phyloP scores from a whole-genome alignment of 2,329 filamentous ascomycete species.

The Clarireedia paspali region DNA sequence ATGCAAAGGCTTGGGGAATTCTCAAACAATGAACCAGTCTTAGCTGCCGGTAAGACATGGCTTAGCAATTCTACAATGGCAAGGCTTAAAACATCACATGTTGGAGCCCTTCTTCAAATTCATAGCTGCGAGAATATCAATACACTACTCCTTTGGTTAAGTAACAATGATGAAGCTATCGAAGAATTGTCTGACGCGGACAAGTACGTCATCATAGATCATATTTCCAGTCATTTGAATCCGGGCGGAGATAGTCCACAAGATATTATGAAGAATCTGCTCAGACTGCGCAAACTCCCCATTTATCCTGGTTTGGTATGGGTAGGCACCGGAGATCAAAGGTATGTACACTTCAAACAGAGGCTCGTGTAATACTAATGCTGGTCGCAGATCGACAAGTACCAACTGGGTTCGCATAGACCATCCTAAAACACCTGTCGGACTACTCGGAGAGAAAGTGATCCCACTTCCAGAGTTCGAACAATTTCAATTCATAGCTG shows the following conservation, averaged over 20 bases:
- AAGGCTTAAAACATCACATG: neutral
- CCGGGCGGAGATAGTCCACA: neutral
- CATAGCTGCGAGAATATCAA: neutral
- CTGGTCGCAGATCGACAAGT: neutral
- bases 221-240: neutral
- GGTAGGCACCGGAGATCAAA: neutral
- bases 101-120: neutral
- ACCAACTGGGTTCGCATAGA: slow-evolving; percentile 13
- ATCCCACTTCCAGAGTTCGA: slow-evolving; percentile 14
- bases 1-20: neutral
- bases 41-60: neutral
- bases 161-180: neutral
- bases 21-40: neutral
- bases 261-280: neutral
- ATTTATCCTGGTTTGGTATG: neutral
- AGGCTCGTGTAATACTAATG: neutral
- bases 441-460: slow-evolving; percentile 8
- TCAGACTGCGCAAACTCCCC: neutral
- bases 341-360: neutral
- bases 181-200: neutral
- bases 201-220: neutral
- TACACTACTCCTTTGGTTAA: neutral
- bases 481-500: slow-evolving; percentile 15
- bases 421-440: slow-evolving; percentile 9
- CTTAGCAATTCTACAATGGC: neutral